Conservation (phyloP, 2,329 filamentous ascomycete genomes). For the Periconia digitata region DNA sequence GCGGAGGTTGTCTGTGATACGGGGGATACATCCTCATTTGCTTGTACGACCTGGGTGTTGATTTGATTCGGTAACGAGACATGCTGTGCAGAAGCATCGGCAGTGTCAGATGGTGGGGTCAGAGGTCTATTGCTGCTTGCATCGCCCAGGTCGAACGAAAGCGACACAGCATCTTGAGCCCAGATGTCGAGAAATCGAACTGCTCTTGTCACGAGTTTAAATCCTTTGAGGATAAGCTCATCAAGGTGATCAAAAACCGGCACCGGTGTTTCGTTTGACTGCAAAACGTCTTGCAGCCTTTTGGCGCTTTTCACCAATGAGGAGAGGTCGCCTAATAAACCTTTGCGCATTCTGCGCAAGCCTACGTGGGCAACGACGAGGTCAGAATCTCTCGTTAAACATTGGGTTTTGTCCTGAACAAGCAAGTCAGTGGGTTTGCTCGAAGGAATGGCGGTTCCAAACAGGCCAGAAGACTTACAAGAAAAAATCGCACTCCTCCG, state of each 20-base stretch:
- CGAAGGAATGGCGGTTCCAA: not conserved
- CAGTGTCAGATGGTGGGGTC: conserved; percentile 43
- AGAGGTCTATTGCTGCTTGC: conserved; percentile 35
- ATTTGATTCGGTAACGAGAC: conserved; percentile 23
- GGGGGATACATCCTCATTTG: conserved; percentile 42
- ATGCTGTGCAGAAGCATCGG: conserved; percentile 34
- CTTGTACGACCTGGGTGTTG: conserved; percentile 42
- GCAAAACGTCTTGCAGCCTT: conserved; percentile 73
- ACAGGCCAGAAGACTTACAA: too few species aligned
- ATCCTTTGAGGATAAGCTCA: conserved; percentile 90
- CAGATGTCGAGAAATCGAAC: conserved; percentile 88
- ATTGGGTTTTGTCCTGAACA: conserved; percentile 79
- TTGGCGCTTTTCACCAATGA: conserved; percentile 88
- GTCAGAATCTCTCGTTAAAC: conserved; percentile 77
- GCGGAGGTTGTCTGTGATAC: conserved; percentile 40
- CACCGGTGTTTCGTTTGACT: conserved; percentile 37
- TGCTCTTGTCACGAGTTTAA: conserved; percentile 88
- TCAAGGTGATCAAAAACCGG: conserved; percentile 76
- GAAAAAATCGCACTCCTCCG: conserved; percentile 83
- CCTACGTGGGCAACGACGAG: conserved; percentile 74
- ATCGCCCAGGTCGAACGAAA: conserved; percentile 45
- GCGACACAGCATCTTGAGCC: conserved; percentile 60
- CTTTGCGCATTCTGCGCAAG: conserved; percentile 80
- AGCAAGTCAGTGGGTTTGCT: conserved; percentile 16
- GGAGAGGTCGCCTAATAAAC: conserved; percentile 84